Conservation (phyloP, 371 early-diverging fungal genomes). For the Mortierella sp. region DNA sequence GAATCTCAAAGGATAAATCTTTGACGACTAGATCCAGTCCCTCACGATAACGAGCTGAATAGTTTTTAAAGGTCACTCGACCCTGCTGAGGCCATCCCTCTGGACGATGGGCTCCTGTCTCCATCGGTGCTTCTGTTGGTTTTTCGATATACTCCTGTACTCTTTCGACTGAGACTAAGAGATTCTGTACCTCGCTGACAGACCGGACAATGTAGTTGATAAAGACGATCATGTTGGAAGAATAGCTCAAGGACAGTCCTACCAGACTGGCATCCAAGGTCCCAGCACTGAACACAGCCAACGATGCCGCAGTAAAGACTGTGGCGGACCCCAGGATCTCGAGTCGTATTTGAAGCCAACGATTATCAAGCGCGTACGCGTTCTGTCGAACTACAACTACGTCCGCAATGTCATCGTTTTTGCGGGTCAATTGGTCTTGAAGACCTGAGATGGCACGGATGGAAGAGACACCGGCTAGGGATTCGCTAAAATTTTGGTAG, state of each 20-base stretch:
- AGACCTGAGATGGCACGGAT: slow-evolving; percentile 5
- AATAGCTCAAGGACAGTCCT: slow-evolving; percentile 65
- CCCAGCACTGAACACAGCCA: slow-evolving; percentile 49
- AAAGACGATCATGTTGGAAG: slow-evolving; percentile 57
- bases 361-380: background rate
- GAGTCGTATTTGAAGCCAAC: slow-evolving; percentile 3
- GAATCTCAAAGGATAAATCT: slow-evolving; percentile 60
- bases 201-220: background rate
- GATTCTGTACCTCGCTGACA: slow-evolving; percentile 4
- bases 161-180: slow-evolving; percentile 65
- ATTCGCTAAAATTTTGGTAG: slow-evolving; percentile 67
- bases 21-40: slow-evolving; percentile 63
- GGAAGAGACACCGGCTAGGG: slow-evolving; percentile 59
- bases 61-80: slow-evolving; percentile 61
- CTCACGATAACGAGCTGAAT: slow-evolving; percentile 64
- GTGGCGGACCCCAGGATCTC: slow-evolving; percentile 64
- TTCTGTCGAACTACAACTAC: no score
- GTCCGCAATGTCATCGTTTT: slow-evolving; percentile 13
- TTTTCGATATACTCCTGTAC: slow-evolving; percentile 77
- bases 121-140: slow-evolving; percentile 76
- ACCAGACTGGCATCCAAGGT: slow-evolving; percentile 48
- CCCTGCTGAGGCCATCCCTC: slow-evolving; percentile 62
- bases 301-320: slow-evolving; percentile 68
- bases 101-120: slow-evolving; percentile 45
- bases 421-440: slow-evolving; percentile 14